Evolutionary conservation across 345 rosid species (phyloP).

Genomic region (Cardamine occulta): DNA sequence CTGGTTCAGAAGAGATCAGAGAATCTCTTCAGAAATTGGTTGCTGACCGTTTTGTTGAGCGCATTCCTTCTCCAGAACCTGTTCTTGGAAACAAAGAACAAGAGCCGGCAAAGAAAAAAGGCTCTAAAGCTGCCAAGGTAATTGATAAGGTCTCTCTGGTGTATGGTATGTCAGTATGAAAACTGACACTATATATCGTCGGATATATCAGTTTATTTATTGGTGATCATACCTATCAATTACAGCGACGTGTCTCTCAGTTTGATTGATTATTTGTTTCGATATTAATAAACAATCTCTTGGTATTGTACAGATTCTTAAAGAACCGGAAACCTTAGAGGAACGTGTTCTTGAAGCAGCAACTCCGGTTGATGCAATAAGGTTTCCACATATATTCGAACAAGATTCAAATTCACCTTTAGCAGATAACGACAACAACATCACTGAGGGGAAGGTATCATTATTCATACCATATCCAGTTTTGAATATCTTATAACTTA

Average conservation of each 20-base stretch:
- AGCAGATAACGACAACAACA: slow-evolving; percentile 42
- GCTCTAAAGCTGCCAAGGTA: slow-evolving; percentile 76
- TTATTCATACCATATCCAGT: slow-evolving; percentile 5
- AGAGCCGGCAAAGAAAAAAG: slow-evolving; percentile 57
- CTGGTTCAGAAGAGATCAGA: slow-evolving; percentile 48
- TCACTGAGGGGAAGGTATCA: slow-evolving; percentile 72
- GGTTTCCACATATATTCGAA: slow-evolving; percentile 55
- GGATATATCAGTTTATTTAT: slow-evolving; percentile 1
- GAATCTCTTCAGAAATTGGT: slow-evolving; percentile 59
- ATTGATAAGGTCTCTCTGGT: slow-evolving; percentile 22
- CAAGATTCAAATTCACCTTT: slow-evolving; percentile 43
- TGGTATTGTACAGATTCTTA: slow-evolving; percentile 49
- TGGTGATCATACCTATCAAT: slow-evolving; percentile 2
- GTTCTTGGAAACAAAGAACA: slow-evolving; percentile 59
- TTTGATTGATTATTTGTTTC: slow-evolving; percentile 5
- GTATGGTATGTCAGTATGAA: not conserved
- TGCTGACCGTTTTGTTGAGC: slow-evolving; percentile 71
- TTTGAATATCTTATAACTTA: slow-evolving; percentile 2
- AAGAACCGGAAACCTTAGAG: slow-evolving; percentile 56
- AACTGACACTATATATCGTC: not conserved
- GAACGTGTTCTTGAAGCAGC: slow-evolving; percentile 74
- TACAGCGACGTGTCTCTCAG: not conserved
- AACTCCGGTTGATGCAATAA: slow-evolving; percentile 63
- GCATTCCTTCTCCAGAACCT: slow-evolving; percentile 80
- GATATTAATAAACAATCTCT: slow-evolving; percentile 2